phyloP scores from a whole-genome alignment of 805 yeast genomes.

The Kodamaea jinghongensis region DNA sequence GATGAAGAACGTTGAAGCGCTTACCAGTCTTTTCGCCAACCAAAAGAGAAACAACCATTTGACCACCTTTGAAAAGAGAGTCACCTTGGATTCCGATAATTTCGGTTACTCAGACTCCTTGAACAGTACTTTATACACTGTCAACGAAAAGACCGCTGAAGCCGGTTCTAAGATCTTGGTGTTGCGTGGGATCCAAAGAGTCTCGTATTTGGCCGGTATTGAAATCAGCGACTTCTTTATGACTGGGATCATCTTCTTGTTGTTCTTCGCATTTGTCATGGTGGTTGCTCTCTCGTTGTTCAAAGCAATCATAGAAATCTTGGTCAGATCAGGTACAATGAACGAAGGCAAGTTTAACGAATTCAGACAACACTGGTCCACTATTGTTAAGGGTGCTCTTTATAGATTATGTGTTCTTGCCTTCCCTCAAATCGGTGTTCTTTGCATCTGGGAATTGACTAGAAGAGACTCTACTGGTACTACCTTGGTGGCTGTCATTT shows the following conservation, averaged over 20 bases:
- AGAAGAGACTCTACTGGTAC: conserved; percentile 81
- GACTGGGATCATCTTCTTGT: conserved; percentile 81
- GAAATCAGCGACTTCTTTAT: conserved; percentile 84
- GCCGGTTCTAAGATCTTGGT: conserved; percentile 70
- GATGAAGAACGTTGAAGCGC: conserved; percentile 25
- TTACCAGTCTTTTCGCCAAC: conserved; percentile 10
- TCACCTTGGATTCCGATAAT: conserved; percentile 42
- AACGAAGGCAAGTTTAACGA: conserved; percentile 65
- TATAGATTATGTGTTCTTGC: conserved; percentile 82
- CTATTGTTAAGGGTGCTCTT: conserved; percentile 83
- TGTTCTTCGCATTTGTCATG: conserved; percentile 69
- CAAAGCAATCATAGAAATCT: conserved; percentile 67
- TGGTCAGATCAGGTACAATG: conserved; percentile 56
- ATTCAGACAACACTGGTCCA: conserved; percentile 79
- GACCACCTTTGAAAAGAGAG: conserved; percentile 25
- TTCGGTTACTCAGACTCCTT: conserved; percentile 44
- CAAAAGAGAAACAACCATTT: conserved; percentile 11
- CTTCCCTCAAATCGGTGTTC: conserved; percentile 78
- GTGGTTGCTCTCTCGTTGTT: conserved; percentile 55
- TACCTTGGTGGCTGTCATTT: conserved; percentile 72
- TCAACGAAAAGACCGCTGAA: conserved; percentile 61
- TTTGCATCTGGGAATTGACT: conserved; percentile 89
- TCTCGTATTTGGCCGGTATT: conserved; percentile 76
- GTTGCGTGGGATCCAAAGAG: conserved; percentile 89
- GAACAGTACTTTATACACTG: conserved; percentile 55